Percentiles rank a stretch among this genome's conserved stretches.
phyloP scores from a whole-genome alignment of 2,329 filamentous ascomycete genomes.

The Colletotrichum nymphaeae region DNA sequence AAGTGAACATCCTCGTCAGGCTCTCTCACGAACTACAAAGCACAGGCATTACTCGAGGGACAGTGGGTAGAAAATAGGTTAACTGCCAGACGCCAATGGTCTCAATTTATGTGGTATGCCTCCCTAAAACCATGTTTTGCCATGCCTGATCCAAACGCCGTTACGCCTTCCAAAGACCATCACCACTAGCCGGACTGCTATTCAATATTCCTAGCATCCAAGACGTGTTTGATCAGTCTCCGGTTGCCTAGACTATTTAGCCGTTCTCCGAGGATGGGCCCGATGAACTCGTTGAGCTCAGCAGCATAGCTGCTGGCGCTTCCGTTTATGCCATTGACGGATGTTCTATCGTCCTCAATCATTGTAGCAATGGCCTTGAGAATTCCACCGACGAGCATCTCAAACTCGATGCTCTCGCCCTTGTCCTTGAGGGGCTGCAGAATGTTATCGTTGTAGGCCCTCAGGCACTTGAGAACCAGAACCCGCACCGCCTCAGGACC shows the following conservation, averaged over 20 bases:
- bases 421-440: slow-evolving; percentile 65
- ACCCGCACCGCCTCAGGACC: slow-evolving; percentile 70
- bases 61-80: neutral
- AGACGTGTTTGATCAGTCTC: slow-evolving; percentile 59
- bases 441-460: slow-evolving; percentile 64
- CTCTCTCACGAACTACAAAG: neutral
- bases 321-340: slow-evolving; percentile 35
- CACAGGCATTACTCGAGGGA: neutral
- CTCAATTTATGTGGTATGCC: slow-evolving; percentile 31
- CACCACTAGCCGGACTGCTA: slow-evolving; percentile 43
- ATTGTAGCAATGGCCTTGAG: slow-evolving; percentile 64
- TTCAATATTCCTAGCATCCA: slow-evolving; percentile 67
- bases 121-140: slow-evolving; percentile 26
- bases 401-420: slow-evolving; percentile 63
- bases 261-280: slow-evolving; percentile 63
- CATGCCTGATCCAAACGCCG: slow-evolving; percentile 37
- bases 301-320: slow-evolving; percentile 50
- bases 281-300: slow-evolving; percentile 66
- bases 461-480: slow-evolving; percentile 66
- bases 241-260: slow-evolving; percentile 59
- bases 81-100: neutral
- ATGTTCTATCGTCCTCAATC: slow-evolving; percentile 40
- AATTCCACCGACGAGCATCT: slow-evolving; percentile 67
- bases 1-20: no score
- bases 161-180: slow-evolving; percentile 38